These are phyloP conservation scores for Mediolabrus comicus DNA, from an alignment of 108 stramenopile genomes.

Conservation along the genomic window DNA sequence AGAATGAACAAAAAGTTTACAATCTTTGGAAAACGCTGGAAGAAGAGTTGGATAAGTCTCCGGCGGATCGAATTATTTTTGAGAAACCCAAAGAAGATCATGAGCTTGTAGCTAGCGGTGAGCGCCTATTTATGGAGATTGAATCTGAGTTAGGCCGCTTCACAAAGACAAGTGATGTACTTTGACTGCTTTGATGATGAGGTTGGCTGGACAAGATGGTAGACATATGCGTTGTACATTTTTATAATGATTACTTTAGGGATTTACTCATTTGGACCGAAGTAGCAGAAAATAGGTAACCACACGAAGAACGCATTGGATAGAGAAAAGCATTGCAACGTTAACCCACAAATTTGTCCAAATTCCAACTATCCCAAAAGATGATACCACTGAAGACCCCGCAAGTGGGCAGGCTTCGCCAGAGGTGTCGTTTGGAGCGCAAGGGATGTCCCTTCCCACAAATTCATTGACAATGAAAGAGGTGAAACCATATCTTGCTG, in stretches of 20 bases:
- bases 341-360: conserved; percentile 69
- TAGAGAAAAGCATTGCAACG: conserved; percentile 46
- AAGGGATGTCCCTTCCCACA: conserved; percentile 54
- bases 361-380: conserved; percentile 57
- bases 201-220: too few species aligned
- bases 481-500: conserved; percentile 78
- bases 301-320: conserved; percentile 48
- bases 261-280: conserved; percentile 37
- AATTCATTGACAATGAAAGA: conserved; percentile 75
- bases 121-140: background rate
- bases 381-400: conserved; percentile 55
- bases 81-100: background rate
- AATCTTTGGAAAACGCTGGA: background rate
- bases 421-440: conserved; percentile 20
- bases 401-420: conserved; percentile 59
- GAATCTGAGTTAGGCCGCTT: background rate
- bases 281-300: conserved; percentile 49
- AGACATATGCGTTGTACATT: too few species aligned
- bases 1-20: background rate
- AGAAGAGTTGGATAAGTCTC: background rate
- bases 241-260: too few species aligned
- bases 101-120: background rate
- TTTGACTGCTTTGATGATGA: too few species aligned
- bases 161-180: background rate
- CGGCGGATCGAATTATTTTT: background rate